A percentile compares a stretch with the other conserved stretches of the same genome.
These are phyloP conservation scores for Alternaria atra DNA, from an alignment of 2,329 filamentous ascomycete genomes.

Conservation along the genomic window DNA sequence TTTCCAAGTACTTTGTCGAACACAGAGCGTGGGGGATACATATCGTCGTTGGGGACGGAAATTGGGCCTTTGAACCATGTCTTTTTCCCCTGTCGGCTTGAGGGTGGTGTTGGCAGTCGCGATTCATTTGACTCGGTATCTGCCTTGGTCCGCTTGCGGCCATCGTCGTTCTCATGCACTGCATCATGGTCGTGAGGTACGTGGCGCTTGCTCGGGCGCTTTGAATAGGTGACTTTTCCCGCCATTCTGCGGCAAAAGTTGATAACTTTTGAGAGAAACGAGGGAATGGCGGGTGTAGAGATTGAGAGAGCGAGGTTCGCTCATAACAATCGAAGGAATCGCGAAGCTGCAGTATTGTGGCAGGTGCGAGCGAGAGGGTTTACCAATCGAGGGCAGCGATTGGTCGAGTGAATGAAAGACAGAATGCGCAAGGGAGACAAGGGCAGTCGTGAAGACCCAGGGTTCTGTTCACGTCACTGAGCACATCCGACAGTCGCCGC, in stretches of 20 bases:
- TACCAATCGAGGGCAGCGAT: neutral
- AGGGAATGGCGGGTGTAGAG: constrained; percentile 15
- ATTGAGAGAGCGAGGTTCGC: constrained; percentile 1
- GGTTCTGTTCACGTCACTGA: neutral
- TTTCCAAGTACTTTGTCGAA: constrained; percentile 27
- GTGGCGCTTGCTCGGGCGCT: constrained; percentile 20
- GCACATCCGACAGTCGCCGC: neutral
- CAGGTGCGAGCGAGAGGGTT: constrained; percentile 9
- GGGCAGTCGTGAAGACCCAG: neutral
- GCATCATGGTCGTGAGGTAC: constrained; percentile 14
- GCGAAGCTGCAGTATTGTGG: constrained; percentile 17
- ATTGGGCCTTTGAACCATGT: constrained; percentile 26
- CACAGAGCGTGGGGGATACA: constrained; percentile 12
- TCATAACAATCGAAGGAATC: constrained; percentile 8
- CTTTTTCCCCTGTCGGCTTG: constrained; percentile 7
- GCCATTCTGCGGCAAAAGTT: constrained; percentile 19
- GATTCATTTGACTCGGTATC: constrained; percentile 19
- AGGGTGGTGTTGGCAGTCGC: constrained; percentile 5
- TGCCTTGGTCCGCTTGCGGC: constrained; percentile 27
- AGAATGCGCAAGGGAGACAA: neutral
- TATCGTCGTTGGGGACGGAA: constrained; percentile 26
- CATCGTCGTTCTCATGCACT: constrained; percentile 16
- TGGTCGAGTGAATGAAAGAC: neutral
- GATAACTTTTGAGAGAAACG: constrained; percentile 15
- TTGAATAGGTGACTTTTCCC: constrained; percentile 33